Conservation (phyloP, 805 yeast genomes). For the Lachancea waltii region DNA sequence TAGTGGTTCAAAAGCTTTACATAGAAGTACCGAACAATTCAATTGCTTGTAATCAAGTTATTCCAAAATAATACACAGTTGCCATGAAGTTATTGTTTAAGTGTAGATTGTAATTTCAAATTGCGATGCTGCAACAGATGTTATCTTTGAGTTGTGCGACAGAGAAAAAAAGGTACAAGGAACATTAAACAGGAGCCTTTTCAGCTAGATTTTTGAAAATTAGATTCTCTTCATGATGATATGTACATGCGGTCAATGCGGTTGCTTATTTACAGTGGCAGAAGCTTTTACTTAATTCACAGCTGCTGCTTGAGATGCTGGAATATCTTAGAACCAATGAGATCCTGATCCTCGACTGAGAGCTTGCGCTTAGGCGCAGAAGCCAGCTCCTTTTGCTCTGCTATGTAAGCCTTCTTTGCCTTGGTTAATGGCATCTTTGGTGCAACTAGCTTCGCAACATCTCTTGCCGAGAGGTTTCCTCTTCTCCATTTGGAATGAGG, state of each 20-base stretch:
- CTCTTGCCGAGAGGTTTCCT: conserved; percentile 54
- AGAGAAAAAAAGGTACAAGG: no score
- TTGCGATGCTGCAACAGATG: no score
- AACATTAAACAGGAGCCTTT: no score
- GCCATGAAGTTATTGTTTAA: no score
- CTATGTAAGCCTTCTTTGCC: conserved; percentile 53
- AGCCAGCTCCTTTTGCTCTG: conserved; percentile 45
- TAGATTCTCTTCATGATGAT: conserved; percentile 19
- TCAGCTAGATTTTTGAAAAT: no score
- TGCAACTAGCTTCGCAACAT: conserved; percentile 54
- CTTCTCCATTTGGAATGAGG: conserved; percentile 64
- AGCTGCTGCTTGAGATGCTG: conserved; percentile 15
- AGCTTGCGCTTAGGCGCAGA: conserved; percentile 37
- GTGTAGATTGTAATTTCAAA: no score
- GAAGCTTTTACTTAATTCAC: background rate
- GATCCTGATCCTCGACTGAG: conserved; percentile 38
- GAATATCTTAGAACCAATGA: conserved; percentile 34
- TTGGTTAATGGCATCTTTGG: conserved; percentile 75
- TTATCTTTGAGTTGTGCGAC: no score
- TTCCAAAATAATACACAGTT: no score
- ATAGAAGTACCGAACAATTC: no score
- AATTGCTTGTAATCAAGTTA: no score
- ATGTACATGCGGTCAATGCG: conserved; percentile 4
- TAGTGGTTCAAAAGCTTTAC: no score
- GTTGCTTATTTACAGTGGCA: background rate